Evolutionary conservation across 805 yeast genomes (phyloP), one percentile per base, ranked within the genome.

Genomic region (Saturnispora saitoi): DNA sequence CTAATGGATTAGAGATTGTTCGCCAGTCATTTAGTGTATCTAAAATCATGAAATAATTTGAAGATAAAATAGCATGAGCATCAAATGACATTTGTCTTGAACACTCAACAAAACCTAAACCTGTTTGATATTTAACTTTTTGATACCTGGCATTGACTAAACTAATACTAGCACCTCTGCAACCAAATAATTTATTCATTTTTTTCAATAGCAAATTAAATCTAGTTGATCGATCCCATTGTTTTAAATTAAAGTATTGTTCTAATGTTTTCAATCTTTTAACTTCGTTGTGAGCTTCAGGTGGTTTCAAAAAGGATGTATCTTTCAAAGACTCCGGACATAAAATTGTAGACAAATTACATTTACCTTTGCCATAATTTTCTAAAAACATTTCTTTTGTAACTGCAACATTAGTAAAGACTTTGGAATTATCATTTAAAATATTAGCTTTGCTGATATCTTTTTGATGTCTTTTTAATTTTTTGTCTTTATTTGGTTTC

Each of bases 21-120:
- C 95, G 69, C 93, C 95, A 85, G 58, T 85, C 95, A 32, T 66
- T 65, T 4, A 78, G 61, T 2, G 89, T 80, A 60, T 84, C 86
- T 4, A 71, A 59, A 7, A 85, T 54, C 3, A 78, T 66, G 47
- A 85, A 75, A 51, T 72, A 70, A 2, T 71, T 79, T 6, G 68
- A 61, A 0, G 89, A 81, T 32, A 85, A 63, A 2, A 85, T 70
- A 0, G 88, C 70, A 64, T 85, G 91, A 8, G 79, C 79, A 59
- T 85, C 93, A 42, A 85, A 62, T 7, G 88, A 79, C 2, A 79
- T 65, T 19, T 62, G 64, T 46, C 87, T 68, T 11, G 80, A 79
- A 44, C 79, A 71, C 49, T 71, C 77, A n/a, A 63, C 68, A 48
- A 74, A 63, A 4, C 71, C 72, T 32, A 80, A 64, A 6, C 75